Conservation (phyloP, 768 basidiomycete species). For the Scleroderma citrinum region DNA sequence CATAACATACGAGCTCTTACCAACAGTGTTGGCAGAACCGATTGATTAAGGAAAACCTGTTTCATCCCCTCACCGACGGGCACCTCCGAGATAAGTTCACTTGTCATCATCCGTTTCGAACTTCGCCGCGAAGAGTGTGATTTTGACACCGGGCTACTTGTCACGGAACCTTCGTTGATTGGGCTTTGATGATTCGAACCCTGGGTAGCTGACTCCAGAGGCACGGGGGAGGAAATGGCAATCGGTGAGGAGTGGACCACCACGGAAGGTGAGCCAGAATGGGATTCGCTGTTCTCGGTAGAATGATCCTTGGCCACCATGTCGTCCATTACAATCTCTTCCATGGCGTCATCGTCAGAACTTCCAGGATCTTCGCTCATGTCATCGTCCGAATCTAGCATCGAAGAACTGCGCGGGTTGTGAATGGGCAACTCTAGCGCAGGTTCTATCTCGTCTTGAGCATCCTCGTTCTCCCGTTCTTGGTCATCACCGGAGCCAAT, state of each 20-base stretch:
- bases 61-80: constrained; percentile 81
- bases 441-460: constrained; percentile 51
- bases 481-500: constrained; percentile 50
- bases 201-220: constrained; percentile 25
- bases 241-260: constrained; percentile 26
- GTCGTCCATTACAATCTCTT: constrained; percentile 76
- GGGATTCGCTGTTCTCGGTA: constrained; percentile 22
- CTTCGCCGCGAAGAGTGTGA: constrained; percentile 48
- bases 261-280: constrained; percentile 26
- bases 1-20: constrained; percentile 39
- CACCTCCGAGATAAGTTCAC: constrained; percentile 33
- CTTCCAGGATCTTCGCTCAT: constrained; percentile 73
- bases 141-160: constrained; percentile 24
- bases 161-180: constrained; percentile 21
- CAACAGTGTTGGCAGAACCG: constrained; percentile 69
- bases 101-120: constrained; percentile 40
- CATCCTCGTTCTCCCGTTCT: constrained; percentile 56
- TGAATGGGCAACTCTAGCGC: constrained; percentile 66
- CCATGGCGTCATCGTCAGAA: constrained; percentile 76
- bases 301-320: constrained; percentile 38
- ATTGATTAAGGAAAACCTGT: constrained; percentile 64
- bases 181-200: constrained; percentile 22
- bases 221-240: constrained; percentile 24
- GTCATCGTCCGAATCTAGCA: constrained; percentile 69
- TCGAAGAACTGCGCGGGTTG: constrained; percentile 43